Conservation (phyloP, 163 green algal species). For the Scenedesmus sp. region DNA sequence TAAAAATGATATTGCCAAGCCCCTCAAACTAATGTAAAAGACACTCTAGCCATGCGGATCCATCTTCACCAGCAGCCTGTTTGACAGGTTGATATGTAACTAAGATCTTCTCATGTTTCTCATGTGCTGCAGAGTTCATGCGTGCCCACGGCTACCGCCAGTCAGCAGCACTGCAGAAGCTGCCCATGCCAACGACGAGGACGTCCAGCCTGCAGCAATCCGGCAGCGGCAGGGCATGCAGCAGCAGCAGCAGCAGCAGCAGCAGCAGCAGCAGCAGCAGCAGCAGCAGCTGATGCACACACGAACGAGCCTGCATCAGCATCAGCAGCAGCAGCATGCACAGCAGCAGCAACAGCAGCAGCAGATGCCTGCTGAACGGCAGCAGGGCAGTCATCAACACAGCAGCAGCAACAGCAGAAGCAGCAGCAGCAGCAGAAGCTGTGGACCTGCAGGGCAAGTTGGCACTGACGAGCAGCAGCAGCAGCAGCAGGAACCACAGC, state of each 20-base stretch:
- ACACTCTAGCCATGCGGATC: too few relatives aligned
- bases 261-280: constrained; percentile 31
- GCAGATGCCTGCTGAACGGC: neutral
- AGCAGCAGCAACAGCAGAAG: neutral
- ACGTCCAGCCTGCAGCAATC: neutral
- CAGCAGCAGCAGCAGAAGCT: constrained; percentile 6
- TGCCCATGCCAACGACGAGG: constrained; percentile 33
- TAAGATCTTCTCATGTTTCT: too few relatives aligned
- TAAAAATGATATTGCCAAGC: too few relatives aligned
- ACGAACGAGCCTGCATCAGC: neutral
- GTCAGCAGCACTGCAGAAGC: neutral
- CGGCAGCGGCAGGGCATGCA: neutral
- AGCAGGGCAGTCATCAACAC: neutral
- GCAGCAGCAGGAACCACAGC: neutral
- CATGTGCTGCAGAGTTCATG: constrained; percentile 22
- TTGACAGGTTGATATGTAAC: too few relatives aligned
- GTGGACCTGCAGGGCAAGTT: neutral
- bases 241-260: neutral
- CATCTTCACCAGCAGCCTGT: neutral
- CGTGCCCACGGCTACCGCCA: constrained; percentile 28
- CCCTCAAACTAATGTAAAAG: too few relatives aligned
- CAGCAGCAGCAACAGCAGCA: neutral
- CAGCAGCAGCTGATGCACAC: constrained; percentile 23
- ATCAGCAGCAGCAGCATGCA: neutral
- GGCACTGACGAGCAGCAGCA: neutral